Evolutionary conservation across 306 rosid genomes (phyloP).

Genomic region (Trifolium dubium): DNA sequence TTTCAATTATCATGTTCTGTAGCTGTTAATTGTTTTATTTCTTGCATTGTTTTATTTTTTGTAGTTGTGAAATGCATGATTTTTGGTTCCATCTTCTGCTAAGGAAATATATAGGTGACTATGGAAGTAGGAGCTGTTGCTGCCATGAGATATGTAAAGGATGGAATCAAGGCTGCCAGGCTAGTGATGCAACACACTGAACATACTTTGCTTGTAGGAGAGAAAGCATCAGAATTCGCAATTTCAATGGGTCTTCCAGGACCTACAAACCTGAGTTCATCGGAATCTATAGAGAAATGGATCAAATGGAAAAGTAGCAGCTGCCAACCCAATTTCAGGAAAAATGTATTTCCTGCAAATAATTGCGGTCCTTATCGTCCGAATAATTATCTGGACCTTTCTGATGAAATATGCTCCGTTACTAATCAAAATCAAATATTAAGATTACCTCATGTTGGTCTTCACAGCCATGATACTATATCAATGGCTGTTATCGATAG

Average conservation of each 20-base stretch:
- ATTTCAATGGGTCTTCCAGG: conserved; percentile 96
- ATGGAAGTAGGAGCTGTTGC: conserved; percentile 99
- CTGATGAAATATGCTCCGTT: conserved; percentile 49
- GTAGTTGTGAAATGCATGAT: conserved; percentile 28
- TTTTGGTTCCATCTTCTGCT: conserved; percentile 46
- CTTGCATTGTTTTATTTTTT: not conserved
- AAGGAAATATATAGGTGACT: conserved; percentile 79
- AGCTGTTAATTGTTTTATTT: conserved; percentile 8
- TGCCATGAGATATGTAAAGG: conserved; percentile 89
- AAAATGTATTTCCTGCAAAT: conserved; percentile 60
- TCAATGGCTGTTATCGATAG: conserved; percentile 91
- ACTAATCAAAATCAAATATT: conserved; percentile 38
- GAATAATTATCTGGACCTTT: conserved; percentile 34
- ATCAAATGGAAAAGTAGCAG: conserved; percentile 66
- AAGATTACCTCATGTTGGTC: conserved; percentile 58
- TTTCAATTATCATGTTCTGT: conserved; percentile 26
- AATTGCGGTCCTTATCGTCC: conserved; percentile 83
- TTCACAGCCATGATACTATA: conserved; percentile 86
- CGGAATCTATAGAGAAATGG: conserved; percentile 80
- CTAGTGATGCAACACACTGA: conserved; percentile 78
- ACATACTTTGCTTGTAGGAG: conserved; percentile 93
- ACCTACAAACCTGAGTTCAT: conserved; percentile 80
- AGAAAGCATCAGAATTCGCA: conserved; percentile 83
- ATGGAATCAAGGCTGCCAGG: conserved; percentile 88
- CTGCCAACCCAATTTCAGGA: conserved; percentile 94